Percentiles rank a stretch among this genome's conserved stretches.
phyloP scores from a whole-genome alignment of 768 basidiomycete species.

The Podaxis rugospora region DNA sequence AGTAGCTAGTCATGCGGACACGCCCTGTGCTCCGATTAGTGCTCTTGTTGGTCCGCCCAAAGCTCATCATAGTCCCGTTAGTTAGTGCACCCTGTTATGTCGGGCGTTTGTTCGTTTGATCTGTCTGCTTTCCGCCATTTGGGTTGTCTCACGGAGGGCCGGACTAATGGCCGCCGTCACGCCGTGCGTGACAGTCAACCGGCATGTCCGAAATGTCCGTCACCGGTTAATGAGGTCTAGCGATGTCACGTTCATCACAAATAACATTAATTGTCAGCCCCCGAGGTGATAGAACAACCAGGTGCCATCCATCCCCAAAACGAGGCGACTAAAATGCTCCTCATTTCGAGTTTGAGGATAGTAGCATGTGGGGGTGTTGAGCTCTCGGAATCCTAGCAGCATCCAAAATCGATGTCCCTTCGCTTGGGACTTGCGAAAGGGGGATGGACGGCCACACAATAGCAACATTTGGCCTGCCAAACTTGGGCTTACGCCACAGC shows the following conservation, averaged over 20 bases:
- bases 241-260: conserved; percentile 1
- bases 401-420: not conserved
- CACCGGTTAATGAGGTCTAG: not conserved
- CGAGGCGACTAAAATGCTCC: not conserved
- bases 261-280: not conserved
- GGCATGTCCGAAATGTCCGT: conserved; percentile 3
- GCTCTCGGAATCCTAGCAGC: not conserved
- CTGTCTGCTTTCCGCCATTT: not conserved
- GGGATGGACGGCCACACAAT: not conserved
- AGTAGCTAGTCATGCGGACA: not conserved
- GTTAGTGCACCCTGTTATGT: not conserved
- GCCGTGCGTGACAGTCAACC: not conserved
- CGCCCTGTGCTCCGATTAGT: not conserved
- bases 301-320: not conserved
- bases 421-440: not conserved
- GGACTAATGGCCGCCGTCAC: not conserved
- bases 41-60: not conserved
- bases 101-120: not conserved
- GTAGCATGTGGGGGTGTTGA: not conserved
- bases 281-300: conserved; percentile 9
- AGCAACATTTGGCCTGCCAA: not conserved
- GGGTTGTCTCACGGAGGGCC: not conserved
- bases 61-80: not conserved
- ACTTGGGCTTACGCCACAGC: not conserved
- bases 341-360: not conserved